phyloP scores from a whole-genome alignment of 2,329 filamentous ascomycete species.

The Epichloe scottii region DNA sequence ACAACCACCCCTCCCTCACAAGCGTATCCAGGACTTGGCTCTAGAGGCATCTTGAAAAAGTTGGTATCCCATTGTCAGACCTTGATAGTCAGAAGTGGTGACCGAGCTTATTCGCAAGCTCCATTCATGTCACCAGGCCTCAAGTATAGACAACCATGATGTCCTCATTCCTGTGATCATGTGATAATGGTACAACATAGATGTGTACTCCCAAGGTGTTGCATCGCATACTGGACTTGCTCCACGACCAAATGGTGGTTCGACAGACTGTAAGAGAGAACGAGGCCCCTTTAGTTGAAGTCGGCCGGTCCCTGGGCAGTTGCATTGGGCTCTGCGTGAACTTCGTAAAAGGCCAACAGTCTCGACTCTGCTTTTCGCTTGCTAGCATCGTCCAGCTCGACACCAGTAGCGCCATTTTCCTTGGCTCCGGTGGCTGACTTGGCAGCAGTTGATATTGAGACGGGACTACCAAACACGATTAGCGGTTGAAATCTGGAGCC shows the following conservation, averaged over 20 bases:
- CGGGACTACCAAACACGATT: slow-evolving; percentile 10
- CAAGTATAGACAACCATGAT: neutral
- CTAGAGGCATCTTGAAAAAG: neutral
- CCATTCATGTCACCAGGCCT: neutral
- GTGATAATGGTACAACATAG: slow-evolving; percentile 7
- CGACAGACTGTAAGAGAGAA: neutral
- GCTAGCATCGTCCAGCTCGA: slow-evolving; percentile 39
- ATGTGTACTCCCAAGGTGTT: neutral
- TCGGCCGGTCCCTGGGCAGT: slow-evolving; percentile 36
- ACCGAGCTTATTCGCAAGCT: neutral
- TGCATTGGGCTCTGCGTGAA: slow-evolving; percentile 32
- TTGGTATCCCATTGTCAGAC: neutral
- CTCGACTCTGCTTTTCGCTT: slow-evolving; percentile 37
- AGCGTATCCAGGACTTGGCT: neutral
- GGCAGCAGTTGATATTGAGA: slow-evolving; percentile 10
- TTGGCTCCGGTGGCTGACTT: slow-evolving; percentile 19
- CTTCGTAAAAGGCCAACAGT: slow-evolving; percentile 41
- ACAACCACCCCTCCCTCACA: neutral
- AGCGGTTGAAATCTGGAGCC: neutral
- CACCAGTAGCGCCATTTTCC: slow-evolving; percentile 30
- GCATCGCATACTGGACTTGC: neutral
- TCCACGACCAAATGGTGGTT: neutral
- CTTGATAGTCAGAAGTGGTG: neutral
- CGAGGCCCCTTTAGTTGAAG: slow-evolving; percentile 31
- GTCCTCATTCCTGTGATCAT: neutral